Evolutionary conservation across 306 rosid genomes (phyloP), one percentile per base, ranked within the genome.

Genomic region (Glycine latifolia): DNA sequence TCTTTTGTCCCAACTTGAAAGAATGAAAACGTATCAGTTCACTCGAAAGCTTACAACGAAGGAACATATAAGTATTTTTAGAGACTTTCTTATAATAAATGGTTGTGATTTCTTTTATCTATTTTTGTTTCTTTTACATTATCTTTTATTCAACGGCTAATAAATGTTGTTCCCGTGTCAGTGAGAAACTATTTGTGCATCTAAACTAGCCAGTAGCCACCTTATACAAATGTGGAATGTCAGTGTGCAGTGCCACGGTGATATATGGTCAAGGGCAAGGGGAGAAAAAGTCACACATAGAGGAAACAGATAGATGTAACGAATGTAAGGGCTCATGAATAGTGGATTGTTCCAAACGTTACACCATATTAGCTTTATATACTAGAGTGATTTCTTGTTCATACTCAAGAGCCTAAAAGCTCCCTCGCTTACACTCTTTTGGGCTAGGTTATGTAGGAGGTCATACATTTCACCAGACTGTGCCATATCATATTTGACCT

Each of bases 241-340:
- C 3, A 60, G 4, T 20, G 66, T 47, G 37, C 17, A 58, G 3
- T 69, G 61, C 17, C 11, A 44, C 3, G 70, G 70, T 56, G 71
- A 71, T 49, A 35, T 4, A 37, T 13, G 14, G 83, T 48, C 72
- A 70, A 37, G 41, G 77, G 70, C 43, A 70, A 68, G 31, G 76
- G 59, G 14, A 68, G 35, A n/a, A 78, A 31, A 9, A 53, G 48
- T 68, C 31, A 67, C 50, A 79, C 16, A 70, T 61, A 56, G 58
- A 55, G 31, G 31, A 26, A 26, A 26, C 31, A 26, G 31, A 26
- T 26, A 66, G n/a, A 49, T 50, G 17, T 67, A 53, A 67, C 14
- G 10, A 79, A 43, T 20, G 20, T 20, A 20, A 20, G 20, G 61
- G 61, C 60, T 61, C 48, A 13, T 9, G 49, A 61, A 78, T 12